These are phyloP conservation scores for Yamadazyma takamatsuzukensis DNA, from an alignment of 805 yeast genomes.

Conservation along the genomic window DNA sequence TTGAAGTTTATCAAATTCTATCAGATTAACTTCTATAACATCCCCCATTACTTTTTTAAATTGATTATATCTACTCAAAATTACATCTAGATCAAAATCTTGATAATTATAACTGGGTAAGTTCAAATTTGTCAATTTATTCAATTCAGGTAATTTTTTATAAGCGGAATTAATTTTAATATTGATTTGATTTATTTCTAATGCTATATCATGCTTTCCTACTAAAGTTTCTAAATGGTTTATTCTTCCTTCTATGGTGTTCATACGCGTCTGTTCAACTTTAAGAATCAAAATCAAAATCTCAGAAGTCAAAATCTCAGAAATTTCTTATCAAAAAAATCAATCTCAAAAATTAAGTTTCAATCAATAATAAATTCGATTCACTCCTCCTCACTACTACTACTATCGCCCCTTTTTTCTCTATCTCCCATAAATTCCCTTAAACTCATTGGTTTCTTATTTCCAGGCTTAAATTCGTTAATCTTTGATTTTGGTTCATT, in stretches of 20 bases:
- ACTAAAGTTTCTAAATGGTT: not conserved
- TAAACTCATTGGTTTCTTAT: constrained; percentile 35
- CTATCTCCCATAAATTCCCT: constrained; percentile 33
- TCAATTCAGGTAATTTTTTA: constrained; percentile 4
- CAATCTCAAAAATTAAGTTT: too few species aligned
- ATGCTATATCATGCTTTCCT: not conserved
- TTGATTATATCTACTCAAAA: constrained; percentile 6
- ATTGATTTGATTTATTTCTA: constrained; percentile 2
- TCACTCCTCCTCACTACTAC: constrained; percentile 37
- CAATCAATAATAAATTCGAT: too few species aligned
- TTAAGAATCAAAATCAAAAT: too few species aligned
- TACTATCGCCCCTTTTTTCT: constrained; percentile 23
- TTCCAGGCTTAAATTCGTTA: too few species aligned
- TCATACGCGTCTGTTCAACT: too few species aligned
- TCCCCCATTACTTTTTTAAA: constrained; percentile 5
- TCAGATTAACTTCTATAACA: constrained; percentile 3
- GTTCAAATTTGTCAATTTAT: not conserved
- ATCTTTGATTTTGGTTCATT: too few species aligned
- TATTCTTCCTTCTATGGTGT: too few species aligned
- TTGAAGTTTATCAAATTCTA: constrained; percentile 4
- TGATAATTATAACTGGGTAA: too few species aligned
- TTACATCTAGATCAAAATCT: constrained; percentile 5
- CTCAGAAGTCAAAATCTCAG: too few species aligned
- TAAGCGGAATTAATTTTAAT: not conserved
- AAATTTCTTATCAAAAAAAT: too few species aligned